Conservation (phyloP, 768 basidiomycete species). For the Suillus luteus region DNA sequence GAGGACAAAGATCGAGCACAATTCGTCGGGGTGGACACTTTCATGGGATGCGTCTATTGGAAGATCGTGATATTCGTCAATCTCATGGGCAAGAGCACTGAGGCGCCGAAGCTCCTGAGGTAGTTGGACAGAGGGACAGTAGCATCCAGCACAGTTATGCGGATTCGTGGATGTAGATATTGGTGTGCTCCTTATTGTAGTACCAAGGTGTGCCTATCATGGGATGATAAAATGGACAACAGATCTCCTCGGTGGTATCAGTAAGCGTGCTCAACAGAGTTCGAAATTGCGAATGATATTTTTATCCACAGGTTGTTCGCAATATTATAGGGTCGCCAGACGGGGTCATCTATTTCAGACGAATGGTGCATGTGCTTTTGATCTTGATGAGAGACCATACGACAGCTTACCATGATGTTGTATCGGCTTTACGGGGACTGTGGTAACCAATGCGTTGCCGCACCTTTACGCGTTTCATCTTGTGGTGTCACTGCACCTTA, state of each 20-base stretch:
- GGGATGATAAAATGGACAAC: slow-evolving; percentile 48
- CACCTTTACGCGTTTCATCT: slow-evolving; percentile 20
- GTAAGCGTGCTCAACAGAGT: slow-evolving; percentile 26
- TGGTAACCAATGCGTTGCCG: slow-evolving; percentile 35
- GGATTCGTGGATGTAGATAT: too few species aligned
- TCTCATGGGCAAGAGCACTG: too few species aligned
- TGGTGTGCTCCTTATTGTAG: too few species aligned
- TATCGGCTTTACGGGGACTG: slow-evolving; percentile 49
- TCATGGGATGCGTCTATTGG: too few species aligned
- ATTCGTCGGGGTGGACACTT: too few species aligned
- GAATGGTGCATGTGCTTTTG: slow-evolving; percentile 38
- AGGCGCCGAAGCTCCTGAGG: too few species aligned
- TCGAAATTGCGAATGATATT: slow-evolving; percentile 1
- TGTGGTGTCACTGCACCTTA: slow-evolving; percentile 54
- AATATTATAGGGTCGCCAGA: slow-evolving; percentile 42
- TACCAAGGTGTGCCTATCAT: slow-evolving; percentile 50
- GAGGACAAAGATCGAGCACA: too few species aligned
- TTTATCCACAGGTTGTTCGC: slow-evolving; percentile 35
- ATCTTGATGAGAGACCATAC: slow-evolving; percentile 5
- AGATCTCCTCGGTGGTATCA: slow-evolving; percentile 48
- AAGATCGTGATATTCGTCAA: too few species aligned
- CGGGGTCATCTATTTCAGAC: slow-evolving; percentile 48
- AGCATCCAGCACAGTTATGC: too few species aligned
- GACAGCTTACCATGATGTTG: slow-evolving; percentile 30
- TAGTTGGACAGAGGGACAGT: too few species aligned